phyloP scores from a whole-genome alignment of 2,329 filamentous ascomycete species.

The Penicillium sp. region DNA sequence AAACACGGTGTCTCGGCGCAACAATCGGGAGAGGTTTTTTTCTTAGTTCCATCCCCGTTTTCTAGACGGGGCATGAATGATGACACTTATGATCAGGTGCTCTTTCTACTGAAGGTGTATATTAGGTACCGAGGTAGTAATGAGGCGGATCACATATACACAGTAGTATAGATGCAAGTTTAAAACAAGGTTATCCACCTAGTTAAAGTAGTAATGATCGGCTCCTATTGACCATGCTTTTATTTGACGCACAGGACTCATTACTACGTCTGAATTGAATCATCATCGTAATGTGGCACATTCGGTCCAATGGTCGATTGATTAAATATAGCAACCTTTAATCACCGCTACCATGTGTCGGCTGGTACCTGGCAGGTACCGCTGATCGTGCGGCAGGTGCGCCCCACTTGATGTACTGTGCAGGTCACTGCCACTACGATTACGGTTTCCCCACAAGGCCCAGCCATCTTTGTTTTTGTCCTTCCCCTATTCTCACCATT shows the following conservation, averaged over 20 bases:
- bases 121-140: background rate
- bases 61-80: constrained; percentile 18
- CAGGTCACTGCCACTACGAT: background rate
- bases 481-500: constrained; percentile 1
- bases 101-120: constrained; percentile 3
- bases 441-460: constrained; percentile 8
- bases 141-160: background rate
- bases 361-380: background rate
- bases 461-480: constrained; percentile 17
- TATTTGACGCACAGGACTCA: background rate
- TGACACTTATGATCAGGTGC: constrained; percentile 16
- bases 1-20: constrained; percentile 8
- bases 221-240: background rate
- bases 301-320: background rate
- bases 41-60: background rate
- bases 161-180: background rate
- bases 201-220: background rate
- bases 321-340: background rate
- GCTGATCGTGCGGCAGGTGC: background rate
- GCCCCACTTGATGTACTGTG: background rate
- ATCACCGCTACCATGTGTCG: background rate
- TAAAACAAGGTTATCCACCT: background rate
- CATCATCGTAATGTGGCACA: background rate
- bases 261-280: background rate
- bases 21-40: background rate